Conservation (phyloP, 441 rosid genomes). For the Pelargonium citronellum region DNA sequence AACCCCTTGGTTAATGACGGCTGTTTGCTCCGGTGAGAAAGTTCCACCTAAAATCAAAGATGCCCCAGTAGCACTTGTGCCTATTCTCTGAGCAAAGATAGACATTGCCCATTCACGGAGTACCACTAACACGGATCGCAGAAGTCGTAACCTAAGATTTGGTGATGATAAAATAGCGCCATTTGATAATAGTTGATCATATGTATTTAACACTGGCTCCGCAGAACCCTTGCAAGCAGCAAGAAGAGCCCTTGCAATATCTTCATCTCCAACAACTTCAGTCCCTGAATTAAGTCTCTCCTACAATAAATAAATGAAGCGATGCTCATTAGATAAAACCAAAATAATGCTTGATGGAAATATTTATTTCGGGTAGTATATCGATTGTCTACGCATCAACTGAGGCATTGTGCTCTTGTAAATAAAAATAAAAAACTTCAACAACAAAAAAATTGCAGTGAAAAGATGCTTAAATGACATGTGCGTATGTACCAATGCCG, state of each 20-base stretch:
- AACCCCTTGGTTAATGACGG: slow-evolving; percentile 61
- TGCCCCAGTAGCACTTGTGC: slow-evolving; percentile 56
- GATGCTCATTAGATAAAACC: background rate
- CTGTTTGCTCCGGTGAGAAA: slow-evolving; percentile 48
- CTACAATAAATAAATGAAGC: slow-evolving; percentile 31
- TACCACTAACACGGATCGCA: slow-evolving; percentile 68
- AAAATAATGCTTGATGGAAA: background rate
- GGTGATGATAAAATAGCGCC: slow-evolving; percentile 76
- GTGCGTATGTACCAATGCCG: slow-evolving; percentile 55
- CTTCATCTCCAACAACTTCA: slow-evolving; percentile 78
- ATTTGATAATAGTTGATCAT: slow-evolving; percentile 72
- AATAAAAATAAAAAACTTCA: no score
- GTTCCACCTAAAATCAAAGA: slow-evolving; percentile 65
- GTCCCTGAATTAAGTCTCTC: slow-evolving; percentile 65
- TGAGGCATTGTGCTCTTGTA: background rate
- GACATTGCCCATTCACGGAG: slow-evolving; percentile 96
- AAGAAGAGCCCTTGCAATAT: slow-evolving; percentile 63
- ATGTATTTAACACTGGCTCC: slow-evolving; percentile 79
- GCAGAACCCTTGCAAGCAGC: no score
- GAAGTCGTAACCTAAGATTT: slow-evolving; percentile 70
- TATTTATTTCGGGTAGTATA: background rate
- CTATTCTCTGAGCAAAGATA: slow-evolving; percentile 67
- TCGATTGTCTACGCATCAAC: no score
- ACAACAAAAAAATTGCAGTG: background rate
- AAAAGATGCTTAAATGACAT: slow-evolving; percentile 7